Evolutionary conservation across 495 filamentous ascomycete species (phyloP).

Genomic region (Aspergillus heteromorphus): DNA sequence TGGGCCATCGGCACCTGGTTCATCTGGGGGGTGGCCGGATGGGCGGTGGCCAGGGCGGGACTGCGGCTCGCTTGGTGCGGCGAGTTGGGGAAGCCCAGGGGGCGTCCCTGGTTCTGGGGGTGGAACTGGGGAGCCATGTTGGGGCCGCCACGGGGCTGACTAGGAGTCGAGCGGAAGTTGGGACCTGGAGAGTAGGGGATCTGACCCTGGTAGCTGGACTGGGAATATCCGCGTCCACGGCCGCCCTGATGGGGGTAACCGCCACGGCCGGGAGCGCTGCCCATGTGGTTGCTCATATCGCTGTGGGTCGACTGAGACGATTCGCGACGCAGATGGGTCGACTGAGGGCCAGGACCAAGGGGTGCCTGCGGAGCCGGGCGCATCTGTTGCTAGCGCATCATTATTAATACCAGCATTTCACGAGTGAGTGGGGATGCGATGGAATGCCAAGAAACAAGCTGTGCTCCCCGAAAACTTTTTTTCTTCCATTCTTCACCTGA

Average conservation of each 20-base stretch:
- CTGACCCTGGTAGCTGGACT: constrained; percentile 52
- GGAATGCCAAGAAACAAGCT: constrained; percentile 21
- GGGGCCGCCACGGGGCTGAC: constrained; percentile 57
- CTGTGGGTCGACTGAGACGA: constrained; percentile 76
- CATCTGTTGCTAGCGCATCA: constrained; percentile 43
- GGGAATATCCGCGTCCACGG: constrained; percentile 63
- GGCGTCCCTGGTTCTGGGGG: constrained; percentile 46
- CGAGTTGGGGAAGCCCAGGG: constrained; percentile 59
- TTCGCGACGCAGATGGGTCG: constrained; percentile 71
- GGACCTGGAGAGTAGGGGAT: constrained; percentile 62
- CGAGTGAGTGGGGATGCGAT: not conserved
- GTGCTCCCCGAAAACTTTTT: not conserved
- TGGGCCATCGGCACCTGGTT: constrained; percentile 52
- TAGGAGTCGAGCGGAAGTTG: constrained; percentile 54
- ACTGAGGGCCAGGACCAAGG: constrained; percentile 56
- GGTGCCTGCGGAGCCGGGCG: constrained; percentile 55
- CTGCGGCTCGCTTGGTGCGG: constrained; percentile 60
- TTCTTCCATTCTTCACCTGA: not conserved
- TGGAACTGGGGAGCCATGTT: constrained; percentile 64
- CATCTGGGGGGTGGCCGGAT: constrained; percentile 68
- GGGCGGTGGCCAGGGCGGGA: constrained; percentile 62
- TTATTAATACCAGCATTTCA: constrained; percentile 13
- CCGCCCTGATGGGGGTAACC: constrained; percentile 53
- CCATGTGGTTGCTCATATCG: constrained; percentile 61
- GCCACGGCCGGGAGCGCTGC: constrained; percentile 49